These are phyloP conservation scores for Arabis alpina DNA, from an alignment of 345 rosid genomes.

Conservation along the genomic window DNA sequence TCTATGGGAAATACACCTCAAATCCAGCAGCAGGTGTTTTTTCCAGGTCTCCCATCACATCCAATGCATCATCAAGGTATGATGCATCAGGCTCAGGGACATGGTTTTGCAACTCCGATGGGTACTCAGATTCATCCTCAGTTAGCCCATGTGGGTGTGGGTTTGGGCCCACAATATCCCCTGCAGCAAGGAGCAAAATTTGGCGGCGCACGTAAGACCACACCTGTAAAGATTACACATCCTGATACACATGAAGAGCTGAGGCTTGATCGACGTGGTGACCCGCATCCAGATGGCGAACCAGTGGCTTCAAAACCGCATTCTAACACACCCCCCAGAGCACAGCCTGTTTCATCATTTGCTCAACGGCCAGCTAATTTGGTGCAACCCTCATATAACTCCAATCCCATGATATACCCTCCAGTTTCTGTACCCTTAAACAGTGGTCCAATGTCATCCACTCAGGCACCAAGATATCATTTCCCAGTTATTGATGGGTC, in stretches of 20 bases:
- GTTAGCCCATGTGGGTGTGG: conserved; percentile 72
- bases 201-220: conserved; percentile 64
- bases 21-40: conserved; percentile 71
- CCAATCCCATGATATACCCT: conserved; percentile 52
- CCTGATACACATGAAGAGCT: conserved; percentile 95
- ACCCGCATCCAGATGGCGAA: conserved; percentile 60
- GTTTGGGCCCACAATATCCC: conserved; percentile 62
- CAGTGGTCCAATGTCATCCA: conserved; percentile 57
- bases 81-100: conserved; percentile 84
- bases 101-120: conserved; percentile 66
- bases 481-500: conserved; percentile 58
- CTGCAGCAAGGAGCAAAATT: conserved; percentile 82
- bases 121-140: conserved; percentile 68
- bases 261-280: conserved; percentile 78
- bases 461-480: conserved; percentile 69
- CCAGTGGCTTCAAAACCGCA: conserved; percentile 62
- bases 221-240: conserved; percentile 83
- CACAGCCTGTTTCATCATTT: conserved; percentile 69
- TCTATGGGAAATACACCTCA: conserved; percentile 71
- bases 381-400: conserved; percentile 52
- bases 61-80: conserved; percentile 80
- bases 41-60: conserved; percentile 71
- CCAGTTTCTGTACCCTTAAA: conserved; percentile 61
- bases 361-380: conserved; percentile 57
- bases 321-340: conserved; percentile 62